Conservation (phyloP, 805 yeast genomes). For the Jamesozyma piceae region DNA sequence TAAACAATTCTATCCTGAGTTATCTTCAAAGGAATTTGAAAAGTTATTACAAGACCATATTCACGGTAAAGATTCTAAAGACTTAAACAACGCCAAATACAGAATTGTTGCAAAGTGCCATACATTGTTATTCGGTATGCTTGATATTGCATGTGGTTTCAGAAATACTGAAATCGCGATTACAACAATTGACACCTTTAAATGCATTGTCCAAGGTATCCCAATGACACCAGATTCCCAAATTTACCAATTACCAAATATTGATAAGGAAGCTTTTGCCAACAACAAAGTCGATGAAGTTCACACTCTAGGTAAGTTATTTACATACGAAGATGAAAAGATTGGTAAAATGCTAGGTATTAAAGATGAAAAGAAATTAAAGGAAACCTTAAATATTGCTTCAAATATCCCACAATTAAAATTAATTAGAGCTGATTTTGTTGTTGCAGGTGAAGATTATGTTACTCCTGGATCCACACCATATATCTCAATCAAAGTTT, state of each 20-base stretch:
- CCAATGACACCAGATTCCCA: conserved; percentile 47
- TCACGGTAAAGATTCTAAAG: conserved; percentile 39
- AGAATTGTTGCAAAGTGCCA: conserved; percentile 57
- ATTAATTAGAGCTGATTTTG: conserved; percentile 59
- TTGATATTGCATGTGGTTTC: conserved; percentile 76
- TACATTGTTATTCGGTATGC: conserved; percentile 52
- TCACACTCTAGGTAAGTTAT: conserved; percentile 58
- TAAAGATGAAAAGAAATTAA: conserved; percentile 35
- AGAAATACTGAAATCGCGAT: conserved; percentile 59
- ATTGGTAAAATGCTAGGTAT: conserved; percentile 50
- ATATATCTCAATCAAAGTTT: conserved; percentile 65
- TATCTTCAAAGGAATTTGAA: conserved; percentile 40
- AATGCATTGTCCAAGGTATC: conserved; percentile 69
- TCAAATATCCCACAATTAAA: conserved; percentile 58
- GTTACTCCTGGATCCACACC: conserved; percentile 67
- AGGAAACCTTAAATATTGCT: conserved; percentile 47
- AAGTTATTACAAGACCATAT: conserved; percentile 49
- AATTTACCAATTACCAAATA: conserved; percentile 73
- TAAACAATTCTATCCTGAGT: conserved; percentile 33
- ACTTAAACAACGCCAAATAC: conserved; percentile 35
- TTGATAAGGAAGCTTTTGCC: conserved; percentile 37
- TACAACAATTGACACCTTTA: conserved; percentile 55
- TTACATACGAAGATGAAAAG: conserved; percentile 48
- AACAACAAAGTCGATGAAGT: conserved; percentile 28
- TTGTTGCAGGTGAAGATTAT: conserved; percentile 74